Evolutionary conservation across 2,329 filamentous ascomycete species (phyloP), one percentile per base, ranked within the genome.

Genomic region (Blastomyces parvus): DNA sequence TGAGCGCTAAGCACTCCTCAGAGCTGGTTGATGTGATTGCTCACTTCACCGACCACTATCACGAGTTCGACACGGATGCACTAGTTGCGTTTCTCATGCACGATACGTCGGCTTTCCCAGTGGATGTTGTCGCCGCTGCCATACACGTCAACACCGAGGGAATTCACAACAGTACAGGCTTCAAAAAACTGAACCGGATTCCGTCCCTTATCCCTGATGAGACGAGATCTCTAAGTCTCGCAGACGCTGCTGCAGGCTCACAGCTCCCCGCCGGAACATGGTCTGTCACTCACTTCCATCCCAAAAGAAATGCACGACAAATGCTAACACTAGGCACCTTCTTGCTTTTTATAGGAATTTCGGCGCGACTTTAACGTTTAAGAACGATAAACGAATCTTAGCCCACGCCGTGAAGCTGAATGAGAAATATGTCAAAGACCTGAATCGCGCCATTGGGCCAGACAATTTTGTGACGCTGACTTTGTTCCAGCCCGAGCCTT

Each of bases 401-500:
- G 22, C 44, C 9, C n/a, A 48, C n/a, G 44, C 44, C 19, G 3
- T 48, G 7, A n/a, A 48, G 44, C 11, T 48, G n/a, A 8, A 48
- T 48, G 44, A 22, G 19, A n/a, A 22, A 48, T 48, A 48, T 22
- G 44, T 48, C n/a, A n/a, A 48, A 48, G 19, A 48, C 46, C 2
- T 50, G 63, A 36, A 36, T 61, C 14, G 62, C 58, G 17, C 59
- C 57, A 46, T 42, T 53, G 38, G n/a, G 17, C n/a, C 9, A 44
- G 42, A 60, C 22, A 40, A 40, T 25, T 40, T 59, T 13, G 30
- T 59, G 36, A n/a, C 36, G 13, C 33, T 25, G 11, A 59, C 52
- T 22, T 59, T 69, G 25, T 75, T 75, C 58, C 78, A 82, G 64
- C 76, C 74, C 17, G 72, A 81, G 38, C 76, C 77, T 0, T 38